Evolutionary conservation across 495 filamentous ascomycete genomes (phyloP).

Genomic region (Neurospora cerealis): DNA sequence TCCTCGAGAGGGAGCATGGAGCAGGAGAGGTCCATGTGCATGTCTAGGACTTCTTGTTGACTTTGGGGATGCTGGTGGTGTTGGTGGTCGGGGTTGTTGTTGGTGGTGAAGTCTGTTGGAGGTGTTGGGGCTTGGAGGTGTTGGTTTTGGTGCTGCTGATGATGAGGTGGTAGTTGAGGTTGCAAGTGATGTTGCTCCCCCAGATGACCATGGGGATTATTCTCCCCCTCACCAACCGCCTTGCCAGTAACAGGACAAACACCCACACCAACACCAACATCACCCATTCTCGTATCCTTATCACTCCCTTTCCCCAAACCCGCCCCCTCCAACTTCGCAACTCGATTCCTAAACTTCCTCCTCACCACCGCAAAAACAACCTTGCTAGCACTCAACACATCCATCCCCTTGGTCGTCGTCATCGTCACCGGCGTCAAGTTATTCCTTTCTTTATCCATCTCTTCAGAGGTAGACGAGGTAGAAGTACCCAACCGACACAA

Average conservation of each 20-base stretch:
- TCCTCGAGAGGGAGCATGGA: background rate
- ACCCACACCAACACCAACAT: background rate
- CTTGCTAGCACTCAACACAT: conserved; percentile 27
- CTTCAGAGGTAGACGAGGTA: background rate
- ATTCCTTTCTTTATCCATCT: background rate
- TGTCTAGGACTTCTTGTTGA: background rate
- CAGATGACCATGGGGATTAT: background rate
- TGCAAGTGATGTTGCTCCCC: background rate
- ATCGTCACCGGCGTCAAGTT: background rate
- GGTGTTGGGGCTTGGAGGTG: background rate
- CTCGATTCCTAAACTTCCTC: conserved; percentile 26
- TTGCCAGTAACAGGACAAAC: background rate
- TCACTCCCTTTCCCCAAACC: too few species aligned
- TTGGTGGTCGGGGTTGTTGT: background rate
- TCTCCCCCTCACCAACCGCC: background rate
- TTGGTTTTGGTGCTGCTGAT: background rate
- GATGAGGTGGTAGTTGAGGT: background rate
- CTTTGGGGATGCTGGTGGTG: background rate
- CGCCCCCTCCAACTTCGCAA: conserved; percentile 22
- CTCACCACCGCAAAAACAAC: conserved; percentile 30
- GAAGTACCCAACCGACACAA: conserved; percentile 12
- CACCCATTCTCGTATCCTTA: background rate
- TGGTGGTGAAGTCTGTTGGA: background rate
- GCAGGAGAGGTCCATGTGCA: background rate
- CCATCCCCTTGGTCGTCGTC: conserved; percentile 11